Evolutionary conservation across 495 filamentous ascomycete genomes (phyloP), one percentile per base, ranked within the genome.

Genomic region (Xanthoparmelia taractica): DNA sequence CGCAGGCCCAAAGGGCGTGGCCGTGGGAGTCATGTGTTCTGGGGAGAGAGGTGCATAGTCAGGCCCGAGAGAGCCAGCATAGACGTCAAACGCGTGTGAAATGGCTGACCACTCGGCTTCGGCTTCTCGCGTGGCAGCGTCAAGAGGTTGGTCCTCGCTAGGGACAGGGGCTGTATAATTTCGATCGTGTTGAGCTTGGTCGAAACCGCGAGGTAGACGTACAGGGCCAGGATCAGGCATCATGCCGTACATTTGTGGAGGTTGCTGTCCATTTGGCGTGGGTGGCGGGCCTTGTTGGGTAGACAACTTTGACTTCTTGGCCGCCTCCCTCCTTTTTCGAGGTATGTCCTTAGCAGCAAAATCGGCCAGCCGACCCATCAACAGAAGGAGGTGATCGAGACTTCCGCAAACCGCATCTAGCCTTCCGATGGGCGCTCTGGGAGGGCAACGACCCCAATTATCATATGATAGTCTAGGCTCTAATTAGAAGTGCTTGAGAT

Each of bases 401-500:
- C 88, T 89, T 12, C 91, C 94, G 71, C 91, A 94, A 66, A 92
- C 84, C 20, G 91, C 87, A 67, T 92, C 91, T 11, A 88, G 73
- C 63, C 84, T 85, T 36, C 91, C 91, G 25, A 95, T 79, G 2
- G 85, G 85, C 17, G 88, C 89, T 67, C 94, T 82, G 3, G 94
- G 94, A 36, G 89, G 89, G 67, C 91, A 95, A 67, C 91, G 86
- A 25, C 83, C 83, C 90, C 91, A 96, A 56, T 82, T 78, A 27
- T 84, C 77, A 69, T 88, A 96, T 45, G 91, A 85, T 73, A 92
- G 83, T 63, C 93, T 96, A 59, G 29, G 18, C 63, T 33, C 8
- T 40, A 63, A 59, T 69, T 47, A 74, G 71, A 56, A 41, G 58
- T 58, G 41, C 38, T 57, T 18, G 37, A 38, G n/a, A 23, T 47